Evolutionary conservation across 805 yeast species (phyloP).

Genomic region (Soucietia sequanensis): DNA sequence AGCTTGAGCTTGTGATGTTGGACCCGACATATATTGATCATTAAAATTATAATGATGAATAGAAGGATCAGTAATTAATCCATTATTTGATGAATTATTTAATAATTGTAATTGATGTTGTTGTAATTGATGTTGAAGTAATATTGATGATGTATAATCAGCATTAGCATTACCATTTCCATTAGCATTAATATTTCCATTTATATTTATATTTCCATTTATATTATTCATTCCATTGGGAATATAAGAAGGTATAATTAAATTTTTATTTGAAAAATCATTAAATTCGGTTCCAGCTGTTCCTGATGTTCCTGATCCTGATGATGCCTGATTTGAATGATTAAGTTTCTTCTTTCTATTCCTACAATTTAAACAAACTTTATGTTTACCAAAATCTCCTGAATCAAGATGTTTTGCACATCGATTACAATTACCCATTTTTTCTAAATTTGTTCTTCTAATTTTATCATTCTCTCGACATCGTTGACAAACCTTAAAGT

Average conservation of each 20-base stretch:
- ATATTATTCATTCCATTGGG: too few relatives aligned
- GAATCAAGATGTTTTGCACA: slow-evolving; percentile 52
- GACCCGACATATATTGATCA: slow-evolving; percentile 9
- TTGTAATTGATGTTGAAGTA: slow-evolving; percentile 9
- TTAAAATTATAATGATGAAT: neutral
- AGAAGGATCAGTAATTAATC: slow-evolving; percentile 1
- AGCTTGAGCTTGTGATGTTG: slow-evolving; percentile 11
- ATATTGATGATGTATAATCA: too few relatives aligned
- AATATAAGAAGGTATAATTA: neutral
- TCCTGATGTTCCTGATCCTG: slow-evolving; percentile 8
- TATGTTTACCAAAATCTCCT: slow-evolving; percentile 49
- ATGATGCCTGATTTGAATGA: slow-evolving; percentile 6
- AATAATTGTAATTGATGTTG: slow-evolving; percentile 10
- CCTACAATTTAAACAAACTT: slow-evolving; percentile 57
- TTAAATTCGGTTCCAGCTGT: neutral
- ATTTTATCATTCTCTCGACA: slow-evolving; percentile 62
- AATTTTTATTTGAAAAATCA: neutral
- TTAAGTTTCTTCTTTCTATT: slow-evolving; percentile 46
- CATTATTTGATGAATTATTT: slow-evolving; percentile 15
- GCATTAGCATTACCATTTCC: too few relatives aligned
- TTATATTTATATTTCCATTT: too few relatives aligned
- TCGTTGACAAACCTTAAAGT: slow-evolving; percentile 61
- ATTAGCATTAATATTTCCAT: too few relatives aligned
- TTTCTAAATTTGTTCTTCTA: slow-evolving; percentile 55
- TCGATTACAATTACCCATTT: slow-evolving; percentile 59